Evolutionary conservation across 2,329 filamentous ascomycete genomes (phyloP).

Genomic region (Talaromyces sp.): DNA sequence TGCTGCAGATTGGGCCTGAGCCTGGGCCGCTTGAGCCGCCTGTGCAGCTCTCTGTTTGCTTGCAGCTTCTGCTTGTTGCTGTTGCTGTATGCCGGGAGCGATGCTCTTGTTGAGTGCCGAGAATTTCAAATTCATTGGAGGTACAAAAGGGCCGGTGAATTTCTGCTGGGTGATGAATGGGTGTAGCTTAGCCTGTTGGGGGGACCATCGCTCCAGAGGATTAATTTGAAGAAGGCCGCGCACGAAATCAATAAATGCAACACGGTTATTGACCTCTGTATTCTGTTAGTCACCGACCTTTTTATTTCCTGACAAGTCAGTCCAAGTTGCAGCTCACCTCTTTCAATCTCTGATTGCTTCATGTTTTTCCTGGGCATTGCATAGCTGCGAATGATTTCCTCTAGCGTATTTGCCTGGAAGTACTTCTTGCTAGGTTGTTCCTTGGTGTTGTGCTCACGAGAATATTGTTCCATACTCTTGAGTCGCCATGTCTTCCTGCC

Average conservation of each 20-base stretch:
- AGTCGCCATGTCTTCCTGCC: constrained; percentile 84
- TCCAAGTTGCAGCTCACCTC: constrained; percentile 61
- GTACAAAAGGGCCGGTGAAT: constrained; percentile 91
- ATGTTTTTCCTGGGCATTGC: constrained; percentile 99
- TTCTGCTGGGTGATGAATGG: constrained; percentile 99
- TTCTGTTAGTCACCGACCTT: constrained; percentile 11
- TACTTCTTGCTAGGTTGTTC: constrained; percentile 99
- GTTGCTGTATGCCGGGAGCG: constrained; percentile 88
- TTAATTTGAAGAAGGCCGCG: constrained; percentile 90
- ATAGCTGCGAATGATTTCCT: constrained; percentile 96
- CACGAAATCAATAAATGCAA: constrained; percentile 97
- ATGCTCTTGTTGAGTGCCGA: constrained; percentile 80
- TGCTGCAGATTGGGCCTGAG: constrained; percentile 62
- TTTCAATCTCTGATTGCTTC: constrained; percentile 93
- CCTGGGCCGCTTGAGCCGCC: constrained; percentile 46
- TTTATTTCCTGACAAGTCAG: neutral
- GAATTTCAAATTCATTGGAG: constrained; percentile 92
- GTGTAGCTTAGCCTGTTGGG: constrained; percentile 93
- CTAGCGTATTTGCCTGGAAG: constrained; percentile 87
- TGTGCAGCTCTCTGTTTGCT: constrained; percentile 79
- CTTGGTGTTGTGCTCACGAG: constrained; percentile 89
- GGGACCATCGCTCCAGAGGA: constrained; percentile 93
- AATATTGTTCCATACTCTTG: constrained; percentile 98
- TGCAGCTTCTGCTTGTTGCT: constrained; percentile 87
- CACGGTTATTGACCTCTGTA: constrained; percentile 94